Percentiles rank a stretch among this genome's conserved stretches.
These are phyloP conservation scores for Lyophyllum shimeji DNA, from an alignment of 768 basidiomycete genomes.

Conservation along the genomic window DNA sequence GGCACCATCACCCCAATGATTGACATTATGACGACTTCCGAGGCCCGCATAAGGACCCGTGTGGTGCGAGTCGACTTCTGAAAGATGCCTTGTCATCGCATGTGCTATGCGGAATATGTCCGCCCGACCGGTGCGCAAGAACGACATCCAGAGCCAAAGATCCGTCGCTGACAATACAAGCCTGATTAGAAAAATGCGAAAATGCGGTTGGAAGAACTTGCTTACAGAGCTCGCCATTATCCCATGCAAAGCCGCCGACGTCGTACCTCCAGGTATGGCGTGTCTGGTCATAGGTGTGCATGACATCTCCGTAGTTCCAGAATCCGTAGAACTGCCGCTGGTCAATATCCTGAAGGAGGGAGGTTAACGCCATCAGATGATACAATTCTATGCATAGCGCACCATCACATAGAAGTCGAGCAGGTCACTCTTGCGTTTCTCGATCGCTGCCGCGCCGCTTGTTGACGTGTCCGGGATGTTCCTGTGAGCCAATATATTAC, in stretches of 20 bases:
- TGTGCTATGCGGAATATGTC: constrained; percentile 34
- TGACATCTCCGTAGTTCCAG: constrained; percentile 39
- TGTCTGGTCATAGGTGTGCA: constrained; percentile 41
- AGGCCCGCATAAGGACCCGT: constrained; percentile 36
- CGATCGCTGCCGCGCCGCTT: constrained; percentile 29
- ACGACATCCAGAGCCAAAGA: constrained; percentile 40
- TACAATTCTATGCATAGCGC: neutral
- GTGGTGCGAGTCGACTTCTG: constrained; percentile 38
- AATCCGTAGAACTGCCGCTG: constrained; percentile 38
- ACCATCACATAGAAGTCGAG: constrained; percentile 37
- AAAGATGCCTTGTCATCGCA: constrained; percentile 36
- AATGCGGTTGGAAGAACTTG: neutral
- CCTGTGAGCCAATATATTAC: too few relatives aligned
- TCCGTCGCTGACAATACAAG: constrained; percentile 25
- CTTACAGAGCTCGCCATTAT: constrained; percentile 35
- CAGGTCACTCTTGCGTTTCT: constrained; percentile 33
- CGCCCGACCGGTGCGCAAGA: constrained; percentile 36
- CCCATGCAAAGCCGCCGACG: constrained; percentile 37
- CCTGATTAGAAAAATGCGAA: neutral
- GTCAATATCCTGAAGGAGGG: constrained; percentile 25
- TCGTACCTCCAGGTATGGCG: constrained; percentile 39
- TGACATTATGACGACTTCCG: constrained; percentile 36
- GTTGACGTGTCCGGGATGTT: constrained; percentile 32
- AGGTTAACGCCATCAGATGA: neutral
- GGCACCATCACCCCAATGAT: constrained; percentile 40